Base-by-base conservation (phyloP, 176 grass and related monocot species). In the Melocanna baccifera region DNA sequence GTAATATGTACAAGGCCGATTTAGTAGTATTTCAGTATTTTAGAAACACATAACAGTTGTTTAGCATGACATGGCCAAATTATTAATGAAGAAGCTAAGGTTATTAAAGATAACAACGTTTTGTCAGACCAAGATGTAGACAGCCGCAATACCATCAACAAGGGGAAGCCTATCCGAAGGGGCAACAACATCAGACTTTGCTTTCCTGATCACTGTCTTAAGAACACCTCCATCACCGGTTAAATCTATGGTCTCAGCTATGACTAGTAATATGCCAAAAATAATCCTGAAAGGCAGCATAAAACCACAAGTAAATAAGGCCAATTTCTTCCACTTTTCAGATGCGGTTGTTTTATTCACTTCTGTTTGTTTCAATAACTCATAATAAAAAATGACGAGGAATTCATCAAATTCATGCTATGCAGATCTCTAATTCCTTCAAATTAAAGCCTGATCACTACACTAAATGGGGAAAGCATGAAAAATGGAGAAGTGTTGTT, bases 131-230 rank as follows among this genome's bases (percentile, higher is more conserved):
- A 71, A 41, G 42, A 78, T 25, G 20, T 50, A 45, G 76, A 51
- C n/a, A 48, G 43, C 69, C 13, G 68, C 45, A 76, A 75, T 91
- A 93, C 89, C 94, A 81, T 91, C 84, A 50, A 96, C 91, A 71
- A 89, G 69, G 30, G 91, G 78, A 69, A 91, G 83, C 82, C 73
- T 86, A 52, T 93, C 91, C 42, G 94, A 87, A 79, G 94, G 91
- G 34, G 74, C 78, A 70, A 85, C 74, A 61, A 84, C 94, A 66
- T 91, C 93, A 70, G 29, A 18, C 75, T 84, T 93, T 32, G 88
- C 73, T 77, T 83, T 87, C 76, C 53, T 91, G 16, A 86, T 85
- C 32, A 93, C 53, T 41, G 77, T 89, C 84, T 96, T 91, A 48
- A 91, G 68, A 46, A 87, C 76, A 57, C 91, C 81, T 2, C 88